Base-by-base conservation (phyloP, 495 filamentous ascomycete species). In the Copromyces sp. region DNA sequence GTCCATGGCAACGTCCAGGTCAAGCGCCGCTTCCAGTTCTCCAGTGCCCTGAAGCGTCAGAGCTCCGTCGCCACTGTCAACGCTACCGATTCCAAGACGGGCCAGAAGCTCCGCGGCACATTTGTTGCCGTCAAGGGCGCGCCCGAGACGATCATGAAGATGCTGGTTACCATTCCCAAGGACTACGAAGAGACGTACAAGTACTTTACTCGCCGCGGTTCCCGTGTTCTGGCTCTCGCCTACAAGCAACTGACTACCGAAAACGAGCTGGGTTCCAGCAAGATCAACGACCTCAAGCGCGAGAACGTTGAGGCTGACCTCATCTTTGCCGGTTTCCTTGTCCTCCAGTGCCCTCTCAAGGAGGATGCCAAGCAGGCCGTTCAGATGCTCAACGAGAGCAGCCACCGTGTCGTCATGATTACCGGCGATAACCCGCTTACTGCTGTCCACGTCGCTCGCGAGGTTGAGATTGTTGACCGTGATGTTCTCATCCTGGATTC, bases 111-210 rank as follows among this genome's bases (percentile, higher is more conserved):
- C 38, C 91, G 88, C 75, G 89, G 90, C 68, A 98, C 95, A 0
- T 95, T 99, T 73, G 94, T 94, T 70, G 91, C 89, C 79, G 96
- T 98, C 69, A 99, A 99, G 84, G 95, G 95, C 79, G 95, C 95
- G 4, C 95, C 95, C 3, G 95, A 99, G 81, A 98, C 95, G 0
- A 97, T 99, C 77, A 89, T 90, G 76, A 93, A 90, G 75, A 97
- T 98, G 93, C 85, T 99, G 39, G 87, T 93, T 59, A 86, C 91
- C 42, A 87, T 91, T 2, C 95, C 95, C 39, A 86, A 90, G 16
- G 87, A 96, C 77, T 99, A 99, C 78, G 95, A 99, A 79, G 96
- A 99, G 81, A 98, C 96, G 0, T 99, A 88, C 87, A 99, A 98
- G 81, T 90, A 97, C 82, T 99, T 97, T 80, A 98, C 95, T 70